Base-by-base conservation (phyloP, 2,329 filamentous ascomycete genomes). In the Pseudocercospora cruenta region DNA sequence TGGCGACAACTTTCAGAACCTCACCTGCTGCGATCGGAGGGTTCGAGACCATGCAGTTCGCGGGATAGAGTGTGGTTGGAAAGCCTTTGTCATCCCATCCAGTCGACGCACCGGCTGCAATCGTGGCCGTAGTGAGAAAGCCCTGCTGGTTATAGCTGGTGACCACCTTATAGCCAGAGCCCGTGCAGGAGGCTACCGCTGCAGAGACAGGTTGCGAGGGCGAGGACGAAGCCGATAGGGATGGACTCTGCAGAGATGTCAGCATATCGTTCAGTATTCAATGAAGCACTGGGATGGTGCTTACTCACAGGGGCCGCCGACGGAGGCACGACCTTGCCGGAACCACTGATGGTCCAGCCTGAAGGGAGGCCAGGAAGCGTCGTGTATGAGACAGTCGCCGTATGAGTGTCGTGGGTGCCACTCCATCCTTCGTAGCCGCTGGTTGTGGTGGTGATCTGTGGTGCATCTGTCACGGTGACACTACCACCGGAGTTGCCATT, bases 291-390 rank as follows among this genome's bases (percentile, higher is more conserved):
- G 66, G 69, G 66, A 64, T 58, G 67, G 69, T 69, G 68, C 88
- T 86, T 87, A 89, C 87, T 87, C 82, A 88, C 86, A 82, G 85
- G 84, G 75, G 87, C 87, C 81, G 88, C 87, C 80, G 85, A 87
- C 71, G 88, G 86, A 76, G 91, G 91, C 75, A 93, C 84, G 74
- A 95, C 88, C 82, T 94, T 94, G 76, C 92, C 92, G 72, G 88
- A 86, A 68, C 88, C 84, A 59, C 89, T 92, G 64, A 95, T 91
- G 67, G 89, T 86, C 92, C 92, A 97, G 66, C 91, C 92, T 73
- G 85, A 87, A 47, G 94, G 93, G 66, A 96, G 87, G 69, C 86
- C 85, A 54, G 82, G 82, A 67, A 83, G 82, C 67, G 80, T 81
- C 63, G 80, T 80, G 71, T 80, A 80, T 4, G 80, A 80, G 64